Evolutionary conservation across 2,329 filamentous ascomycete species (phyloP).

Genomic region (Ceratocystis smalleyi): DNA sequence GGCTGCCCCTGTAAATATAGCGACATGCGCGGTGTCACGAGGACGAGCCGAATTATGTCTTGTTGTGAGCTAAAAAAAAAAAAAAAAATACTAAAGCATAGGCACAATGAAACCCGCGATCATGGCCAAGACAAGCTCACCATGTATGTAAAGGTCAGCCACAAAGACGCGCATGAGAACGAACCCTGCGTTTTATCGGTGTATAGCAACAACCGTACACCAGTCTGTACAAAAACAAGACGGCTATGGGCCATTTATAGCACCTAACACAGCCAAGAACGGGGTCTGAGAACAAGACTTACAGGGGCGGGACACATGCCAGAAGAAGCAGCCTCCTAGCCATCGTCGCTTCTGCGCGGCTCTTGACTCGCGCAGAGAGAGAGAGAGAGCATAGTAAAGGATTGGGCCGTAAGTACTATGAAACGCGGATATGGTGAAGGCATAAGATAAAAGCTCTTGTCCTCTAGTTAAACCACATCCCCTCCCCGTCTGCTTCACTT

Average conservation of each 20-base stretch:
- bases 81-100: background rate
- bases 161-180: background rate
- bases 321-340: too few relatives aligned
- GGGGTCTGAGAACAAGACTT: too few relatives aligned
- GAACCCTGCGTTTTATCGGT: background rate
- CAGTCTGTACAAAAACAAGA: background rate
- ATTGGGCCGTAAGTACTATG: background rate
- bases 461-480: too few relatives aligned
- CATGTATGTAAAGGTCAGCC: background rate
- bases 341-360: too few relatives aligned
- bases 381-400: too few relatives aligned
- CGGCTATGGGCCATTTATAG: background rate
- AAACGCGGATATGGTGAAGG: background rate
- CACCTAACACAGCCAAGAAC: background rate
- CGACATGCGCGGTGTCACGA: background rate
- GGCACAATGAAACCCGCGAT: background rate
- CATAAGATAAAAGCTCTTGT: background rate
- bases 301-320: too few relatives aligned
- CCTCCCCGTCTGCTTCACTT: too few relatives aligned
- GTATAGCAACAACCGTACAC: background rate
- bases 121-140: background rate
- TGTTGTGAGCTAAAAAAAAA: background rate
- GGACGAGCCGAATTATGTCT: conserved; percentile 15
- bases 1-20: background rate
- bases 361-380: too few relatives aligned